Base-by-base conservation (phyloP, 768 basidiomycete species). In the Lentinus tigrinus region DNA sequence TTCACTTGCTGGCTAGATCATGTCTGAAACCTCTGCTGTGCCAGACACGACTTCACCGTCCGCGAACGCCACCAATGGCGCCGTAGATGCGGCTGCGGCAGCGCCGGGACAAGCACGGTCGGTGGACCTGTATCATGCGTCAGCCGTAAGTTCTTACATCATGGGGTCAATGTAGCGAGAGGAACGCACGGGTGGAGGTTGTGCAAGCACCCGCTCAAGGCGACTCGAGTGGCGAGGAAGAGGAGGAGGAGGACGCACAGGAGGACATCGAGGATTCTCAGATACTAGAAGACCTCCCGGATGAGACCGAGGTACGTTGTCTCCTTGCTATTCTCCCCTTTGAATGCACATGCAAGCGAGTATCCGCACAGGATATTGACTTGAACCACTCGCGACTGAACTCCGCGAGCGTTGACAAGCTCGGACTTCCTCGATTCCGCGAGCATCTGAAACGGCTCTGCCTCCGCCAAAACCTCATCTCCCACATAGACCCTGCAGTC, bases 381-480 rank as follows among this genome's bases (percentile, higher is more conserved):
- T 83, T 97, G 34, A 78, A 93, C 7, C 93, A 96, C 70, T 79
- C 86, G 3, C 85, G 90, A 27, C 81, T 97, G 48, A 80, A 80
- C 51, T 85, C 89, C 16, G 78, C 93, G 1, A 76, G 75, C 13
- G 42, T 61, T 24, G 44, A 31, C 28, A 79, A 78, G 17, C 77
- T 96, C n/a, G 82, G 83, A 26, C 78, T 96, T 13, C 76, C 81
- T 3, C 81, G 95, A 14, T 97, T 96, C 69, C 85, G 83, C 5
- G 71, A 62, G 1, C 76, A 85, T 64, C 75, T 97, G 56, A 87
- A 81, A 72, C 84, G 73, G 51, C 76, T 97, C 10, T 95, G 91
- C 74, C 78, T 98, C 23, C 82, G 95, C 37, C 94, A 96, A 74
- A 98, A 97, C 71, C 81, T 82, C 56, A 83, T 98, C 61, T 78